A percentile compares a stretch with the other conserved stretches of the same genome.
Conservation (phyloP, 2,329 filamentous ascomycete species). For the Trichoderma lentiforme region DNA sequence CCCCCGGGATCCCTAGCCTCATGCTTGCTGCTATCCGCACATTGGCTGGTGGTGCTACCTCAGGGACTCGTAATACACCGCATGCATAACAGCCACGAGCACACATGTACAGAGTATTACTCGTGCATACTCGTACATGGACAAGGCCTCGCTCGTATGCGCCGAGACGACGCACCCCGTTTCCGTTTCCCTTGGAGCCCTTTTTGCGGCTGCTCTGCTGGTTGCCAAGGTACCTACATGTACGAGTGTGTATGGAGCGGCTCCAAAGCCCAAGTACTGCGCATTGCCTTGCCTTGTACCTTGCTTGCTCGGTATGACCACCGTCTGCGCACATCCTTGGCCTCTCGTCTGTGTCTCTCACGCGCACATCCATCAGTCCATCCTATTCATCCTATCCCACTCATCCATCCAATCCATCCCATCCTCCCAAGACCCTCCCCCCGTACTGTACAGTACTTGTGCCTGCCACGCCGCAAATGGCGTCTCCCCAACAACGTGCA, state of each 20-base stretch:
- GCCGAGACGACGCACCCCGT: not conserved
- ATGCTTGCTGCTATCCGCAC: conserved; percentile 11
- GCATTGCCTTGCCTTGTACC: conserved; percentile 9
- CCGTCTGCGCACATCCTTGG: conserved; percentile 11
- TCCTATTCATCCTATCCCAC: conserved; percentile 12
- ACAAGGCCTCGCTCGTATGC: conserved; percentile 5
- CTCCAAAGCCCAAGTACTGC: not conserved
- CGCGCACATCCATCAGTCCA: conserved; percentile 10
- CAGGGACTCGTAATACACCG: not conserved
- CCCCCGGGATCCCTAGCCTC: conserved; percentile 16
- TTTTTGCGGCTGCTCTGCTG: not conserved
- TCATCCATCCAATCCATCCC: conserved; percentile 3
- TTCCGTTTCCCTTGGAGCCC: not conserved
- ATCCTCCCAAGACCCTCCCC: conserved; percentile 6
- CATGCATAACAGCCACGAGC: conserved; percentile 16
- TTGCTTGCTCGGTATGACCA: conserved; percentile 13
- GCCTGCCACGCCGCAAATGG: conserved; percentile 18
- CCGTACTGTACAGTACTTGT: not conserved
- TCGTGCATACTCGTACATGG: not conserved
- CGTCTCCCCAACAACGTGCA: conserved; percentile 21
- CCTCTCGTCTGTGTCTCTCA: conserved; percentile 8
- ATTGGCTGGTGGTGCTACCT: not conserved
- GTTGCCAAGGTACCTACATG: not conserved
- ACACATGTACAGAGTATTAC: not conserved
- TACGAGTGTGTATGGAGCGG: not conserved